Evolutionary conservation across 352 stramenopile genomes (phyloP).

Genomic region (Aphanomyces stellatus): DNA sequence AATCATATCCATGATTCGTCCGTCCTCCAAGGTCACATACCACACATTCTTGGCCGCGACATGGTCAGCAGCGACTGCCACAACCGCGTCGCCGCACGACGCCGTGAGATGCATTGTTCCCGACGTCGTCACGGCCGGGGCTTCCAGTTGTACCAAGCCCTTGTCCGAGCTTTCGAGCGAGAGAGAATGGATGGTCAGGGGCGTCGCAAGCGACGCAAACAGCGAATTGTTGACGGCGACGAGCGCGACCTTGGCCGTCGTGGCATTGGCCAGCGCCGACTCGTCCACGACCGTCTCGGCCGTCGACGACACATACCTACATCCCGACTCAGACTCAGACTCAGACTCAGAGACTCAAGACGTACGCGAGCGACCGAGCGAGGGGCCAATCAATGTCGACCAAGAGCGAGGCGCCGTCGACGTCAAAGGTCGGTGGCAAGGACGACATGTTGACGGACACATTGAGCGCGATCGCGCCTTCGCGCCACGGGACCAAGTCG

Average conservation of each 20-base stretch:
- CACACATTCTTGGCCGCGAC: not conserved
- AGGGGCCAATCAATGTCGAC: not conserved
- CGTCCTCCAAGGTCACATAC: not conserved
- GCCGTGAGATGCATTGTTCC: not conserved
- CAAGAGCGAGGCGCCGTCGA: not conserved
- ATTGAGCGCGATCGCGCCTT: not conserved
- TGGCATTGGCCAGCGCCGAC: not conserved
- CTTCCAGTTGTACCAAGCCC: constrained; percentile 1
- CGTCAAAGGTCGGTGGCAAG: not conserved
- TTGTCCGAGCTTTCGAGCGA: not conserved
- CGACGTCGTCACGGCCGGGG: not conserved
- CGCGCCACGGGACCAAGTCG: not conserved
- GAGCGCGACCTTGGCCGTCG: not conserved
- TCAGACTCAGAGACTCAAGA: too few relatives aligned
- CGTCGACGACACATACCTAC: constrained; percentile 2
- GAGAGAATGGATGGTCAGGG: not conserved
- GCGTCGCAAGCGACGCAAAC: not conserved
- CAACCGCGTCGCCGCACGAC: not conserved
- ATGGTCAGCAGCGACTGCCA: not conserved
- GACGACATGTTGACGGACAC: not conserved
- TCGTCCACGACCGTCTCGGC: not conserved
- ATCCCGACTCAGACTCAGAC: not conserved
- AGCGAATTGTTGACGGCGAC: not conserved
- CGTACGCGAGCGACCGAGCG: not conserved
- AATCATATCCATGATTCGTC: not conserved